Evolutionary conservation across 163 green algal genomes (phyloP).

Genomic region (Trebouxiophyceae sp.): DNA sequence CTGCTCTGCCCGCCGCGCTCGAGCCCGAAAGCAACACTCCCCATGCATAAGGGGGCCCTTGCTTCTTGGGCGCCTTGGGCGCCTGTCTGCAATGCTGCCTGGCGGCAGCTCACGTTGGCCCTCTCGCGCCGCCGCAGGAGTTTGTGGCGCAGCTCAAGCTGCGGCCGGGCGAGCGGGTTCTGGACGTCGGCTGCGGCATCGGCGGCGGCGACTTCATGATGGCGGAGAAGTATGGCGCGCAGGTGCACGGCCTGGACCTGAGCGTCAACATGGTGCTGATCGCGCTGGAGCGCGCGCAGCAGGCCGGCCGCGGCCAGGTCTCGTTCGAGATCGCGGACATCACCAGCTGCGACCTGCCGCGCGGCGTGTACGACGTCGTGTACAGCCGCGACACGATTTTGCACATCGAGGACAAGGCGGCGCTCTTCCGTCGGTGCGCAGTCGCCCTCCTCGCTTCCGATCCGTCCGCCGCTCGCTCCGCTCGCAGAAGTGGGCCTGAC

Average conservation of each 20-base stretch:
- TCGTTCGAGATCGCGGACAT: slow-evolving; percentile 78
- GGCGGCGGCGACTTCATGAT: slow-evolving; percentile 64
- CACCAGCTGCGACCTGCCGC: slow-evolving; percentile 33
- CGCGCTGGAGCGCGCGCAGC: slow-evolving; percentile 51
- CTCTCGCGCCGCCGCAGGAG: slow-evolving; percentile 18
- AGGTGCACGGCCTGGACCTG: slow-evolving; percentile 78
- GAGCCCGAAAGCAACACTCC: too few relatives aligned
- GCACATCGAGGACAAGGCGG: slow-evolving; percentile 69
- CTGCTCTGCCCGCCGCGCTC: too few relatives aligned
- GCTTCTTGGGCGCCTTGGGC: too few relatives aligned
- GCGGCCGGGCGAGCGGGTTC: slow-evolving; percentile 42
- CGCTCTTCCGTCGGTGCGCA: slow-evolving; percentile 36
- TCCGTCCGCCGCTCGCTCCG: too few relatives aligned
- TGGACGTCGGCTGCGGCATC: slow-evolving; percentile 77
- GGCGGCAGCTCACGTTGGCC: too few relatives aligned
- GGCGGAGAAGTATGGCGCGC: slow-evolving; percentile 42
- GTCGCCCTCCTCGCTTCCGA: too few relatives aligned
- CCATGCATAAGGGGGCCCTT: too few relatives aligned
- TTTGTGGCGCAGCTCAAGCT: slow-evolving; percentile 51
- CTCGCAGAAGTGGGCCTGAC: too few relatives aligned
- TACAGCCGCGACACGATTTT: slow-evolving; percentile 70
- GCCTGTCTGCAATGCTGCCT: too few relatives aligned
- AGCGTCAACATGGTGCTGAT: slow-evolving; percentile 77
- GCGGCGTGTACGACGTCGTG: slow-evolving; percentile 55
- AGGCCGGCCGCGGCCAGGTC: slow-evolving; percentile 24